Base-by-base conservation (phyloP, 257 asterid genomes). In the Nicotiana paniculata region DNA sequence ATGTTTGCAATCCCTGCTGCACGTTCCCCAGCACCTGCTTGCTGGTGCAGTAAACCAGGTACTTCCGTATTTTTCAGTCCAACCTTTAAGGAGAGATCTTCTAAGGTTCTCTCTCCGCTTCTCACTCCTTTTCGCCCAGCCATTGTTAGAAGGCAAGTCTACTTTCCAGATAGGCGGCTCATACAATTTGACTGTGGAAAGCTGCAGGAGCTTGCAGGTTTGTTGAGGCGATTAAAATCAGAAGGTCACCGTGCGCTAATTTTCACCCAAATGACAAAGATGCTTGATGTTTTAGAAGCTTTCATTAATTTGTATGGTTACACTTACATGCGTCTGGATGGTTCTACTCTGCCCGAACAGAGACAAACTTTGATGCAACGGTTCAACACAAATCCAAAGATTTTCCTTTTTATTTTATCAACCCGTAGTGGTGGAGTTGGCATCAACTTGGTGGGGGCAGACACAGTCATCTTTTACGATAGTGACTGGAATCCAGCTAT, bases 401-500 rank as follows among this genome's bases (percentile, higher is more conserved):
- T 91, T 75, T 96, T 96, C 85, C 97, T 94, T 70, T 96, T 96
- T 84, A 96, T 96, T 86, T 90, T 96, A 88, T 96, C 99, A 77
- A 96, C 99, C 37, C 96, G 99, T 37, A 96, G 98, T 85, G 99
- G 99, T 79, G 99, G 98, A 84, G 99, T 96, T 81, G 99, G 99
- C 86, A 93, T 96, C 87, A 96, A 96, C 85, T 91, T 96, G 83
- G 98, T 96, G 65, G 99, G 99, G 78, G 99, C 99, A 54, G 99
- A 94, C 87, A 96, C 98, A 33, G 99, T 94, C 17, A 96, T 96
- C 83, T 96, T 94, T 87, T 96, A 96, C 81, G 99, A 96, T 74
- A 96, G 99, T 82, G 99, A 96, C 91, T 96, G 99, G 99, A 96
- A 96, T 89, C 99, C 99, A 67, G 99, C 99, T 77, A 96, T 96